Conservation (phyloP, 306 rosid species). For the Luffa acutangula region DNA sequence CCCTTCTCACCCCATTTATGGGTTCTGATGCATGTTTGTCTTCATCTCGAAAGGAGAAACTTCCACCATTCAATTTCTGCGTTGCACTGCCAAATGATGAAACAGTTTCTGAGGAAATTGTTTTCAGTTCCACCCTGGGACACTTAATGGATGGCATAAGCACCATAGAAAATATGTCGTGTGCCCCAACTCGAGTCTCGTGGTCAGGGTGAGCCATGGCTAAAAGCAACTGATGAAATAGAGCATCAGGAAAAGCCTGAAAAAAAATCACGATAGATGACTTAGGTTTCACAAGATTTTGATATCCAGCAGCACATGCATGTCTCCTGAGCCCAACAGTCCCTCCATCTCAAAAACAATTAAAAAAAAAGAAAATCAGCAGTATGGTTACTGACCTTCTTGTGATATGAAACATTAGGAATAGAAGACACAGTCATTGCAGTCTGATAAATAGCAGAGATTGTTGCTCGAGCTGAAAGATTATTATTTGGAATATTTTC, state of each 20-base stretch:
- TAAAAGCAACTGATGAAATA: conserved; percentile 84
- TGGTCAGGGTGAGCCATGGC: conserved; percentile 84
- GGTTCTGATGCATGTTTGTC: conserved; percentile 22
- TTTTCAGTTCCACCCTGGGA: conserved; percentile 36
- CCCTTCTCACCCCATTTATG: conserved; percentile 21
- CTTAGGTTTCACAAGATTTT: conserved; percentile 16
- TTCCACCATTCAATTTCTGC: conserved; percentile 25
- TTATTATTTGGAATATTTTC: conserved; percentile 50
- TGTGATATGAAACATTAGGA: conserved; percentile 71
- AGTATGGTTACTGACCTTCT: conserved; percentile 42
- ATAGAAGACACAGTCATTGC: conserved; percentile 59
- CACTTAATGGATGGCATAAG: conserved; percentile 58
- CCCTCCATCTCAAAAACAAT: neutral
- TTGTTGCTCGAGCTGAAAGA: conserved; percentile 59
- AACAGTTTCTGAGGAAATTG: conserved; percentile 17
- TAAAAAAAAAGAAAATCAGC: neutral
- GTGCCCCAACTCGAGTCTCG: conserved; percentile 82
- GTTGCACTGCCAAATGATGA: conserved; percentile 20
- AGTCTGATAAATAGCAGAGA: conserved; percentile 68
- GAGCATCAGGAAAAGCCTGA: conserved; percentile 89
- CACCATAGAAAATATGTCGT: conserved; percentile 54
- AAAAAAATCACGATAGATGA: conserved; percentile 12
- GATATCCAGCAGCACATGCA: conserved; percentile 6
- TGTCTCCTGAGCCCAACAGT: neutral
- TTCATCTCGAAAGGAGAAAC: conserved; percentile 34